A percentile compares a stretch with the other conserved stretches of the same genome.
Evolutionary conservation across 768 basidiomycete species (phyloP).

Genomic region (Tricholoma furcatifolium): DNA sequence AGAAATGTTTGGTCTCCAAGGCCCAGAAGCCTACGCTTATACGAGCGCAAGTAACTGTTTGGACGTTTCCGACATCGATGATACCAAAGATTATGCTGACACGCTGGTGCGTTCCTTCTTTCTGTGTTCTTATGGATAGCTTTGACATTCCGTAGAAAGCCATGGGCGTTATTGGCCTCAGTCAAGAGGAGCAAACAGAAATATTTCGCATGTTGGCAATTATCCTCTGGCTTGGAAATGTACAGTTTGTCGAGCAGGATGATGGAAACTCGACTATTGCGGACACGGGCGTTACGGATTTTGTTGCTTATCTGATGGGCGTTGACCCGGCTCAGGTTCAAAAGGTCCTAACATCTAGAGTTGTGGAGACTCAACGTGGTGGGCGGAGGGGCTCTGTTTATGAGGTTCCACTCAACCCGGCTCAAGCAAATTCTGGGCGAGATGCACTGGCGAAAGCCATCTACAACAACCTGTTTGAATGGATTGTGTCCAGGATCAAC

Average conservation of each 20-base stretch:
- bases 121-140: background rate
- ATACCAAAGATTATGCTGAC: constrained; percentile 81
- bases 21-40: constrained; percentile 93
- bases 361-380: constrained; percentile 91
- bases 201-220: constrained; percentile 93
- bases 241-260: constrained; percentile 84
- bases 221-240: constrained; percentile 95
- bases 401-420: constrained; percentile 90
- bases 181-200: constrained; percentile 78
- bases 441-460: constrained; percentile 95
- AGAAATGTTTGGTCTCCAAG: constrained; percentile 96
- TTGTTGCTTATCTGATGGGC: constrained; percentile 93
- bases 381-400: constrained; percentile 95
- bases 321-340: constrained; percentile 75
- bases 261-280: constrained; percentile 83
- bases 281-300: constrained; percentile 90
- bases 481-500: constrained; percentile 97
- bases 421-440: constrained; percentile 85
- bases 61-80: constrained; percentile 88
- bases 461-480: constrained; percentile 98
- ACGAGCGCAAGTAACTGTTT: constrained; percentile 91
- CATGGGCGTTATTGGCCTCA: constrained; percentile 92
- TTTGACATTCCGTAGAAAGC: constrained; percentile 58
- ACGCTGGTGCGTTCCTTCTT: constrained; percentile 64
- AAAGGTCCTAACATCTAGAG: constrained; percentile 81